phyloP scores from a whole-genome alignment of 1,284 basidiomycete genomes.

The Kalmanozyma brasiliensis region DNA sequence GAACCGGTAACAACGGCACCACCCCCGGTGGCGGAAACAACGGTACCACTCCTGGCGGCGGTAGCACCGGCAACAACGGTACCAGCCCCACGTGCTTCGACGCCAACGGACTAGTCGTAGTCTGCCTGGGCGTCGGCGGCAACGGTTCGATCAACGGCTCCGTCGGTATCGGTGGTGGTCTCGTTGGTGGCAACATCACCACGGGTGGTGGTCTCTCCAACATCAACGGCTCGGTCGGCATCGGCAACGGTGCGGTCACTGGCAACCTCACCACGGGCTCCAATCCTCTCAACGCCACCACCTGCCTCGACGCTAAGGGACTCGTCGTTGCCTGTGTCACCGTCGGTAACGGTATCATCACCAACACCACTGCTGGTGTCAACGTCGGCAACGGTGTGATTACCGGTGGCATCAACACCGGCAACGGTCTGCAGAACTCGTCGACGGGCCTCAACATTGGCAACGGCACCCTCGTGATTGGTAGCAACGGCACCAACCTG shows the following conservation, averaged over 20 bases:
- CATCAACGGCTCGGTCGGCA: not conserved
- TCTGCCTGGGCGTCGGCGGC: too few relatives aligned
- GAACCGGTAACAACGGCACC: not conserved
- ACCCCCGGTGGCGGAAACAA: conserved; percentile 8
- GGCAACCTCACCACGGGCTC: conserved; percentile 2
- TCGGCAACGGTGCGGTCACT: not conserved
- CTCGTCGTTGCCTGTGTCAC: too few relatives aligned
- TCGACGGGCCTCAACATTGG: too few relatives aligned
- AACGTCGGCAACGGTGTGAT: conserved; percentile 18
- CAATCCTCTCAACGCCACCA: conserved; percentile 9
- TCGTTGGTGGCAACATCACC: not conserved
- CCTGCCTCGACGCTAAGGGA: conserved; percentile 5
- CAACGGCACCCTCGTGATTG: not conserved
- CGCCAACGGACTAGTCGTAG: too few relatives aligned
- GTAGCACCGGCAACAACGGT: not conserved
- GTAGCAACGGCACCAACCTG: not conserved
- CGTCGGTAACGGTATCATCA: too few relatives aligned
- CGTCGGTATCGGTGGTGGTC: conserved; percentile 3
- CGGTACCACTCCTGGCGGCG: conserved; percentile 4
- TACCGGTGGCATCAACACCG: too few relatives aligned
- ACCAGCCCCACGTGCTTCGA: not conserved
- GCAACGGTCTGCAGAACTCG: too few relatives aligned
- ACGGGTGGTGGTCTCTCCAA: too few relatives aligned
- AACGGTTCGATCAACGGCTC: not conserved
- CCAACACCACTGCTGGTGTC: conserved; percentile 2